Conservation (phyloP, 768 basidiomycete genomes). For the Ramaria rubella region DNA sequence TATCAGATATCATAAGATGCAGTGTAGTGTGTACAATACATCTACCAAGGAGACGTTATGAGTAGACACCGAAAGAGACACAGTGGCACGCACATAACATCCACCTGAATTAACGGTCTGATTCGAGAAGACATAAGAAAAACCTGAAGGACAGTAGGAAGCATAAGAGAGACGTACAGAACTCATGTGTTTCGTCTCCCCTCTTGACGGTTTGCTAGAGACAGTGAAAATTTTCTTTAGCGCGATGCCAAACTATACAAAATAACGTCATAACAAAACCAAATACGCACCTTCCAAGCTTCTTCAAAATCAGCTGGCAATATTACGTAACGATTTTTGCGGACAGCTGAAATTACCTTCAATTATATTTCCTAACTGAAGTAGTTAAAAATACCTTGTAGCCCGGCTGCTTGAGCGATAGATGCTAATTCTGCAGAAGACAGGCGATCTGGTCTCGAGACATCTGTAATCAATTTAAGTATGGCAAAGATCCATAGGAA, state of each 20-base stretch:
- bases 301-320: conserved; percentile 97
- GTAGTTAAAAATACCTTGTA: conserved; percentile 60
- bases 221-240: conserved; percentile 27
- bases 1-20: too few species aligned
- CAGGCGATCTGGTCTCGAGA: conserved; percentile 91
- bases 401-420: conserved; percentile 93
- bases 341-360: conserved; percentile 55
- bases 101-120: conserved; percentile 14
- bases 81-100: background rate
- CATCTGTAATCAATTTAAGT: conserved; percentile 48
- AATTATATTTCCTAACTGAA: background rate
- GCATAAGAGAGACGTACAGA: conserved; percentile 51
- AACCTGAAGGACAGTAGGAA: conserved; percentile 7
- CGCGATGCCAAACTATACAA: conserved; percentile 22
- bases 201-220: conserved; percentile 93
- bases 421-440: conserved; percentile 95
- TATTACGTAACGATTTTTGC: conserved; percentile 97
- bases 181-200: conserved; percentile 93
- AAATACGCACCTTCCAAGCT: conserved; percentile 94
- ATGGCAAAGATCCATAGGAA: background rate
- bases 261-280: conserved; percentile 36
- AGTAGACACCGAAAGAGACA: too few species aligned
- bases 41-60: too few species aligned
- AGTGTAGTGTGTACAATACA: conserved; percentile 3
- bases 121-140: background rate